phyloP scores from a whole-genome alignment of 768 basidiomycete genomes.

The Leccinum truebloodii region DNA sequence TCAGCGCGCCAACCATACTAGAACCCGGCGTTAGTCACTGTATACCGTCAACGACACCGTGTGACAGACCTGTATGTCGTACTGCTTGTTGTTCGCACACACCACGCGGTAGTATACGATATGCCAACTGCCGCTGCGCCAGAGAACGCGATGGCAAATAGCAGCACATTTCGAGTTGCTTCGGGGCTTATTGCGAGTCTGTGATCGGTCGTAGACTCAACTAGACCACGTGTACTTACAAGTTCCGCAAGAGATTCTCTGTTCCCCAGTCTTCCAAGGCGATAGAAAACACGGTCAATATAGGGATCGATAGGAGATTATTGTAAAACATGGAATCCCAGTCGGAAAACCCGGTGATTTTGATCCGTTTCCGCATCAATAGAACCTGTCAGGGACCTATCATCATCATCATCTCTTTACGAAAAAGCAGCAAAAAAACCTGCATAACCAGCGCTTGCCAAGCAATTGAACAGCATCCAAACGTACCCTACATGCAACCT shows the following conservation, averaged over 20 bases:
- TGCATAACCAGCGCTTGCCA: slow-evolving; percentile 88
- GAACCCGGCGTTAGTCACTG: slow-evolving; percentile 11
- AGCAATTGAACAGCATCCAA: slow-evolving; percentile 96
- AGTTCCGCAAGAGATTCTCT: slow-evolving; percentile 77
- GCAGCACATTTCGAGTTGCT: slow-evolving; percentile 72
- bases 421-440: slow-evolving; percentile 31
- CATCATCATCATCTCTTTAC: slow-evolving; percentile 6
- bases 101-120: slow-evolving; percentile 99
- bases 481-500: slow-evolving; percentile 80
- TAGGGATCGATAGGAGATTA: slow-evolving; percentile 92
- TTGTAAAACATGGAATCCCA: slow-evolving; percentile 99
- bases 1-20: slow-evolving; percentile 96
- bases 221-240: slow-evolving; percentile 5
- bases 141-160: slow-evolving; percentile 91
- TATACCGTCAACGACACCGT: background rate
- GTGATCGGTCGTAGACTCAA: background rate
- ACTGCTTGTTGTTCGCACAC: slow-evolving; percentile 91
- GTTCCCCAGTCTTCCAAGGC: slow-evolving; percentile 87
- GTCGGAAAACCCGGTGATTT: slow-evolving; percentile 91
- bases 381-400: slow-evolving; percentile 61
- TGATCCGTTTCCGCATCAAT: slow-evolving; percentile 95
- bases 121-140: slow-evolving; percentile 98
- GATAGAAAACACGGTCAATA: slow-evolving; percentile 80
- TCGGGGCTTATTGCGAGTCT: slow-evolving; percentile 59
- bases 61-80: slow-evolving; percentile 89